phyloP scores from a whole-genome alignment of 495 filamentous ascomycete species.

The Penicillium flavigenum region DNA sequence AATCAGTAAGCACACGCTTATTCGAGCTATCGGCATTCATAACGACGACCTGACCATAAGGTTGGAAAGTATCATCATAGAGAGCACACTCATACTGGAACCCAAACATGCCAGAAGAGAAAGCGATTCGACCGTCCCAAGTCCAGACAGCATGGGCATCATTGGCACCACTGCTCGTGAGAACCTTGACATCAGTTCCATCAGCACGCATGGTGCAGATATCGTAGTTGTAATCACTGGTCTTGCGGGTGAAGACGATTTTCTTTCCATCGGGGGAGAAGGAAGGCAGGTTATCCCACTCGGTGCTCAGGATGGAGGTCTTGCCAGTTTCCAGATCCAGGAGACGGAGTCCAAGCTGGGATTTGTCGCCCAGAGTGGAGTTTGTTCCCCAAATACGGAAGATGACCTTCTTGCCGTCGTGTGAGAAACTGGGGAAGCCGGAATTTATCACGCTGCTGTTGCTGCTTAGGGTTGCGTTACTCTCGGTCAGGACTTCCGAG shows the following conservation, averaged over 20 bases:
- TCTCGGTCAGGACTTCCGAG: conserved; percentile 26
- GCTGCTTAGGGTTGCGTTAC: conserved; percentile 11
- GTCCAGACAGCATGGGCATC: conserved; percentile 47
- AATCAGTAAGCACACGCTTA: conserved; percentile 31
- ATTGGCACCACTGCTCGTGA: conserved; percentile 38
- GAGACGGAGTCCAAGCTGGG: conserved; percentile 29
- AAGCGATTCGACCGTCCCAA: conserved; percentile 35
- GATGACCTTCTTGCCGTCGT: conserved; percentile 32
- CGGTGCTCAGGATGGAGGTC: conserved; percentile 24
- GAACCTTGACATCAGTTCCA: conserved; percentile 31
- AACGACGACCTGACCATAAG: conserved; percentile 35
- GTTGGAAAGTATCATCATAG: conserved; percentile 39
- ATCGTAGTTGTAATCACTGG: conserved; percentile 32
- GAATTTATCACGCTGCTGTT: conserved; percentile 22
- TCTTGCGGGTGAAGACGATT: conserved; percentile 37
- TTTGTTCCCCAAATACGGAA: conserved; percentile 34
- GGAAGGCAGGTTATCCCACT: conserved; percentile 34
- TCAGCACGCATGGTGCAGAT: conserved; percentile 41
- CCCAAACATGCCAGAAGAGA: conserved; percentile 34
- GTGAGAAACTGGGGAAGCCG: conserved; percentile 33
- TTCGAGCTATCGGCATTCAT: conserved; percentile 36
- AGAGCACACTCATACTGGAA: conserved; percentile 35
- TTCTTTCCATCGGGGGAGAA: conserved; percentile 30
- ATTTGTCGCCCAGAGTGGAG: conserved; percentile 13
- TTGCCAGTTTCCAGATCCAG: conserved; percentile 28